phyloP scores from a whole-genome alignment of 768 basidiomycete species.

The Steccherinum ochraceum region DNA sequence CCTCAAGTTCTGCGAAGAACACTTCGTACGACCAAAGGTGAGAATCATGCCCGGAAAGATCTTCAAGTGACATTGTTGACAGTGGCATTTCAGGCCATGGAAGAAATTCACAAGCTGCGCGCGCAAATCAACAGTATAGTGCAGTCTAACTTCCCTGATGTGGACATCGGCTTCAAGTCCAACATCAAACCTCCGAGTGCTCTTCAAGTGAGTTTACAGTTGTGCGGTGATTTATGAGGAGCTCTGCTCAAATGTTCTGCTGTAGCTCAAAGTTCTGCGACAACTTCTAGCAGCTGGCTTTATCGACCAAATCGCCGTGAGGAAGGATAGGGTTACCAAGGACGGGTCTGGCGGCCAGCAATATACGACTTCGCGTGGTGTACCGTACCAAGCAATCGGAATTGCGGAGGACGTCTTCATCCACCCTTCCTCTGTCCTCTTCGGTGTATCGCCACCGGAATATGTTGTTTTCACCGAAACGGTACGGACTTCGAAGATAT shows the following conservation, averaged over 20 bases:
- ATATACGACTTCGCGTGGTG: conserved; percentile 68
- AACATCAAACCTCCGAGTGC: conserved; percentile 72
- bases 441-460: conserved; percentile 44
- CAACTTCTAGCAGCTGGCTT: conserved; percentile 87
- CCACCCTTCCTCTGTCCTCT: conserved; percentile 4
- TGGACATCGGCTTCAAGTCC: conserved; percentile 51
- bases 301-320: conserved; percentile 91
- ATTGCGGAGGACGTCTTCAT: conserved; percentile 66
- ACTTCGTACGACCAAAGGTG: conserved; percentile 90
- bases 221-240: conserved; percentile 10
- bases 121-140: conserved; percentile 86
- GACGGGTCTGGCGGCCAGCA: conserved; percentile 50
- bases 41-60: neutral
- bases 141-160: conserved; percentile 63
- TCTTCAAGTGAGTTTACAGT: conserved; percentile 79
- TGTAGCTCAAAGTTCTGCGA: conserved; percentile 80
- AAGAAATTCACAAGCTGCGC: conserved; percentile 95
- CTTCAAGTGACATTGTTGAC: conserved; percentile 3
- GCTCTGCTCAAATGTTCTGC: too few relatives aligned
- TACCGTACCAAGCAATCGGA: conserved; percentile 79
- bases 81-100: conserved; percentile 69
- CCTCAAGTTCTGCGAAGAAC: conserved; percentile 73
- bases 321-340: conserved; percentile 74
- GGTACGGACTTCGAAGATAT: conserved; percentile 65
- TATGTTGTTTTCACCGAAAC: conserved; percentile 83